These are phyloP conservation scores for Sungouiozyma intestinalis DNA, from an alignment of 805 yeast genomes.

Conservation along the genomic window DNA sequence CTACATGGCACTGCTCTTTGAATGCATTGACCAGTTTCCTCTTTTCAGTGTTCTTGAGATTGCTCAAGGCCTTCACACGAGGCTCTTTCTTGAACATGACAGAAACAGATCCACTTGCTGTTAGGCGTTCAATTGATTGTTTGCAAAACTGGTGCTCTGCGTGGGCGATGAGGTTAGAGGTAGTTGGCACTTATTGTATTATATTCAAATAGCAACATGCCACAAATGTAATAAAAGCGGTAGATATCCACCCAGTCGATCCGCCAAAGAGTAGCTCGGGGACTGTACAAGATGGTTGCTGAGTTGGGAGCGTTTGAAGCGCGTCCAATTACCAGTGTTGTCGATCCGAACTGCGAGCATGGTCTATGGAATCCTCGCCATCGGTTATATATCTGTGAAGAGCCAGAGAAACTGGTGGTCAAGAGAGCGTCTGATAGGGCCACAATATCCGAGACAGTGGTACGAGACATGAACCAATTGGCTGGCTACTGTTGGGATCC, in stretches of 20 bases:
- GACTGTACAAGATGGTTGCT: too few relatives aligned
- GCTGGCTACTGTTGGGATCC: slow-evolving; percentile 18
- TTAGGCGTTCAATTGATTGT: too few relatives aligned
- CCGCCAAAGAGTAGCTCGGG: background rate
- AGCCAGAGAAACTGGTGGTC: slow-evolving; percentile 10
- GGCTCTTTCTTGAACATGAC: slow-evolving; percentile 30
- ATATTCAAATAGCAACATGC: too few relatives aligned
- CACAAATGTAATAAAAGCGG: too few relatives aligned
- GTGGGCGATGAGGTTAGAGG: too few relatives aligned
- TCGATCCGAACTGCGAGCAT: background rate
- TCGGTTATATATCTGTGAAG: slow-evolving; percentile 9
- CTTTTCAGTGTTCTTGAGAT: slow-evolving; percentile 74
- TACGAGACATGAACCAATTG: slow-evolving; percentile 14
- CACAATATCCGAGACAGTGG: slow-evolving; percentile 11
- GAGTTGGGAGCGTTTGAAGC: too few relatives aligned
- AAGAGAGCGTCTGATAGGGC: slow-evolving; percentile 12
- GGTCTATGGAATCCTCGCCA: slow-evolving; percentile 10
- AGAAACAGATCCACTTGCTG: too few relatives aligned
- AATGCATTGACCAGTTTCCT: slow-evolving; percentile 35
- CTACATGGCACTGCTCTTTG: slow-evolving; percentile 24
- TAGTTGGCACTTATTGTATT: too few relatives aligned
- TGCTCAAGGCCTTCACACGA: slow-evolving; percentile 61
- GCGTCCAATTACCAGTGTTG: background rate
- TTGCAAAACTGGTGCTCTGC: too few relatives aligned
- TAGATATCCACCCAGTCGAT: too few relatives aligned